Base-by-base conservation (phyloP, 768 basidiomycete species). In the Lactarius psammicola region DNA sequence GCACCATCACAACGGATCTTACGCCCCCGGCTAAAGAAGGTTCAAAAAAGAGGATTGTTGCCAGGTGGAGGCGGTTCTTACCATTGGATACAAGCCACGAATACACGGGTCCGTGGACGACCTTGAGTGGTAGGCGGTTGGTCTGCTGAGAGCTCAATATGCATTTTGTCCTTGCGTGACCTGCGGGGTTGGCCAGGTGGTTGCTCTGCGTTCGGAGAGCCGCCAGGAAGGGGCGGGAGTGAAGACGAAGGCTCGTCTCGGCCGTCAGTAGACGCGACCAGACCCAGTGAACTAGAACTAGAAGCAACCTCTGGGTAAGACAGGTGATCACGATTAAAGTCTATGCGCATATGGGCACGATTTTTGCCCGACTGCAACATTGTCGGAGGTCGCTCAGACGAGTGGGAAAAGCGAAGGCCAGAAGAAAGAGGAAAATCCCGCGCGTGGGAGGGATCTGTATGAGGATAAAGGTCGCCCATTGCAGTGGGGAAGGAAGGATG, bases 1-100 rank as follows among this genome's bases (percentile, higher is more conserved):
- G 87, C 86, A 60, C 91, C 91, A 73, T 92, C 90, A 74, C 91
- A 93, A 5, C 90, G 86, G 68, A 89, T 90, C 72, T 93, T 93
- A 30, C 90, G 83, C 18, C 80, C 83, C 30, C 91, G 90, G 72
- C 90, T 92, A 69, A 68, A 54, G 56, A 40, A 54, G 63, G 36
- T 59, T 63, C 40, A 56, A n/a, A 20, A 31, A 15, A 17, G 20
- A 4, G n/a, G 34, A 17, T 28, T 26, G 34, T 69, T 64, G 53
- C 65, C 51, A 68, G 10, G 15, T 36, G 44, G 28, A 38, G 61
- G 66, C 46, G 28, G 26, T 42, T 74, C 81, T 34, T 68, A 89
- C 90, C 90, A 92, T 75, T 90, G 89, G 20, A 87, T 31, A 74
- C 90, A 93, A 28, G 90, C 91, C 44, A 92, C 87, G 68, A 85